These are phyloP conservation scores for Globisporangium rhizosaccharum DNA, from an alignment of 352 stramenopile species.

Conservation along the genomic window DNA sequence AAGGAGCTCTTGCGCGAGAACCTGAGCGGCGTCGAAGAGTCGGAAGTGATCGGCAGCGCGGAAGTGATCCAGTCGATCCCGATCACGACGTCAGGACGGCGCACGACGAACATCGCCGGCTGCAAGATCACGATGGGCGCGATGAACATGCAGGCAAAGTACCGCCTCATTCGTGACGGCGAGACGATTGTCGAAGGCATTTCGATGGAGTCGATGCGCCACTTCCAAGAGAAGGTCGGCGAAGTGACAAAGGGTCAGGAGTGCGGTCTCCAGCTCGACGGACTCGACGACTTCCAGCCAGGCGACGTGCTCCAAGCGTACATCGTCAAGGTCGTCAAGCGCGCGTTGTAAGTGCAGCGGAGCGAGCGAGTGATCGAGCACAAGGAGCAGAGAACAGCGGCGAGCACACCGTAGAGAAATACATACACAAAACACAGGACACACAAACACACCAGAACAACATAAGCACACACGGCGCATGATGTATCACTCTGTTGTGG, in stretches of 20 bases:
- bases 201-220: conserved; percentile 78
- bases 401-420: no score
- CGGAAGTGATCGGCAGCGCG: conserved; percentile 61
- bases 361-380: neutral
- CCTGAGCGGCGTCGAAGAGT: conserved; percentile 53
- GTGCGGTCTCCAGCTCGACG: conserved; percentile 96
- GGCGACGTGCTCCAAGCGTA: conserved; percentile 95
- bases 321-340: conserved; percentile 65
- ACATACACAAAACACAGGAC: no score
- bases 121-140: conserved; percentile 93
- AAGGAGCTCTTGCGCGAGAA: conserved; percentile 72
- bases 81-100: conserved; percentile 67
- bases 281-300: conserved; percentile 88
- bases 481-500: no score
- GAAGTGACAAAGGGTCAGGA: conserved; percentile 94
- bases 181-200: conserved; percentile 87
- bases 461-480: no score
- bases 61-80: conserved; percentile 83
- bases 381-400: neutral
- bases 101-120: conserved; percentile 94
- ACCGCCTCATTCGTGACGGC: conserved; percentile 87
- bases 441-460: no score
- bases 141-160: conserved; percentile 84
- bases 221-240: conserved; percentile 91
- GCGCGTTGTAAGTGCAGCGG: conserved; percentile 28